These are phyloP conservation scores for Metschnikowia dekortorum DNA, from an alignment of 805 yeast genomes.

Conservation along the genomic window DNA sequence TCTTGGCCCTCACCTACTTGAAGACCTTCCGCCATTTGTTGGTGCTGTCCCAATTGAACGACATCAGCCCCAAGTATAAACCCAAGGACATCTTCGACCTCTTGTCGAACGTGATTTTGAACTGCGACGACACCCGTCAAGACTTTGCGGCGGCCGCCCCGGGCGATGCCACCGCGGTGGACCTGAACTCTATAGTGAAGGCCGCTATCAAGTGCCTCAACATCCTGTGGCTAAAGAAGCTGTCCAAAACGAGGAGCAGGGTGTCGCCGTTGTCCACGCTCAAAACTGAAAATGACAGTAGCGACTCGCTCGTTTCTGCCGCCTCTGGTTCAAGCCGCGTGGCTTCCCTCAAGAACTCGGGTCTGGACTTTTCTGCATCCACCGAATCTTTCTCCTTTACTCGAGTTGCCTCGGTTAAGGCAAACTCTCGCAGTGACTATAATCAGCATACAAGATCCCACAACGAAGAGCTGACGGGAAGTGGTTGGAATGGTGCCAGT, in stretches of 20 bases:
- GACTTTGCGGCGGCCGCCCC: neutral
- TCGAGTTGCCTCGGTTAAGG: constrained; percentile 29
- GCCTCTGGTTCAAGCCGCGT: neutral
- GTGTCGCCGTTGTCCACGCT: neutral
- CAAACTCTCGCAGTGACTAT: constrained; percentile 32
- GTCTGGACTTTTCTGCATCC: constrained; percentile 13
- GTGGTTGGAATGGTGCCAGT: neutral
- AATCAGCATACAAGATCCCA: constrained; percentile 31
- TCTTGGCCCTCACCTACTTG: constrained; percentile 45
- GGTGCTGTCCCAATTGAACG: constrained; percentile 54
- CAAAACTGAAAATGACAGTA: neutral
- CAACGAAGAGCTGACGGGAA: constrained; percentile 13
- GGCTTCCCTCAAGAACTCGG: constrained; percentile 7
- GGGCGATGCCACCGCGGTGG: neutral
- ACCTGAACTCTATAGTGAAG: constrained; percentile 20
- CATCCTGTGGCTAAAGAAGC: constrained; percentile 30
- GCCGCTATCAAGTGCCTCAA: constrained; percentile 32
- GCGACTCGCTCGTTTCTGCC: neutral
- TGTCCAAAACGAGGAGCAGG: neutral
- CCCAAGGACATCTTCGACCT: constrained; percentile 48
- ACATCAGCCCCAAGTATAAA: constrained; percentile 52
- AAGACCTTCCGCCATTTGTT: constrained; percentile 72
- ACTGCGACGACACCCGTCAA: constrained; percentile 14
- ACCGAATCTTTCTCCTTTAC: constrained; percentile 15
- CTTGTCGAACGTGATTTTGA: constrained; percentile 43